phyloP scores from a whole-genome alignment of 805 yeast species.

The Phaffomyces antillensis region DNA sequence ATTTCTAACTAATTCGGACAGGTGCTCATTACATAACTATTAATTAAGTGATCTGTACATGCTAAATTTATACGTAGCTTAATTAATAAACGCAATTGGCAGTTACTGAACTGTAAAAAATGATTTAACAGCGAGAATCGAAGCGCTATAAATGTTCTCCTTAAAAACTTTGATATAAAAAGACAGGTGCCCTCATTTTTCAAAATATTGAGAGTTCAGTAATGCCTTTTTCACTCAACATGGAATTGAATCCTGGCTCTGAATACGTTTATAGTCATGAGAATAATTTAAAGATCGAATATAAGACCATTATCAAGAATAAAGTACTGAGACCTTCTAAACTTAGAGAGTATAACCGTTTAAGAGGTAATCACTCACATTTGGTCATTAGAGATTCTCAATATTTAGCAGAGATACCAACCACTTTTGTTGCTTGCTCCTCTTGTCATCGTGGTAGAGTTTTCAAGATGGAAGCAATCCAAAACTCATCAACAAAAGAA shows the following conservation, averaged over 20 bases:
- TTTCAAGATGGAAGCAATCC: constrained; percentile 17
- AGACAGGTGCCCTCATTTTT: too few relatives aligned
- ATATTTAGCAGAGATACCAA: constrained; percentile 19
- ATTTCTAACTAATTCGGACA: too few relatives aligned
- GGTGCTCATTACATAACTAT: too few relatives aligned
- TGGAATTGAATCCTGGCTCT: background rate
- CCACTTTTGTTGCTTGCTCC: constrained; percentile 23
- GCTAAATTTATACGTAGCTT: too few relatives aligned
- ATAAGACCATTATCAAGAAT: constrained; percentile 21
- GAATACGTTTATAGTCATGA: background rate
- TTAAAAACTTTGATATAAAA: too few relatives aligned
- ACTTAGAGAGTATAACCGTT: constrained; percentile 7
- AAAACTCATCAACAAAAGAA: constrained; percentile 14
- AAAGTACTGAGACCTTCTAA: constrained; percentile 22
- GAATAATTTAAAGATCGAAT: constrained; percentile 17
- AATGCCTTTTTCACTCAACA: too few relatives aligned
- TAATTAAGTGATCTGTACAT: too few relatives aligned
- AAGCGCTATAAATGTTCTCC: too few relatives aligned
- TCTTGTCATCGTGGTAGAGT: constrained; percentile 24
- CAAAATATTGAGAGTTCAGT: too few relatives aligned
- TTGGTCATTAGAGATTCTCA: constrained; percentile 24
- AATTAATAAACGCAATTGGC: too few relatives aligned
- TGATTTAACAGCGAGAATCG: too few relatives aligned
- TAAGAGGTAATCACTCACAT: constrained; percentile 21
- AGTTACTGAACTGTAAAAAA: too few relatives aligned